Evolutionary conservation across 208 protist genomes (phyloP), one percentile per base, ranked within the genome.

Genomic region (Porcisia hertigi): DNA sequence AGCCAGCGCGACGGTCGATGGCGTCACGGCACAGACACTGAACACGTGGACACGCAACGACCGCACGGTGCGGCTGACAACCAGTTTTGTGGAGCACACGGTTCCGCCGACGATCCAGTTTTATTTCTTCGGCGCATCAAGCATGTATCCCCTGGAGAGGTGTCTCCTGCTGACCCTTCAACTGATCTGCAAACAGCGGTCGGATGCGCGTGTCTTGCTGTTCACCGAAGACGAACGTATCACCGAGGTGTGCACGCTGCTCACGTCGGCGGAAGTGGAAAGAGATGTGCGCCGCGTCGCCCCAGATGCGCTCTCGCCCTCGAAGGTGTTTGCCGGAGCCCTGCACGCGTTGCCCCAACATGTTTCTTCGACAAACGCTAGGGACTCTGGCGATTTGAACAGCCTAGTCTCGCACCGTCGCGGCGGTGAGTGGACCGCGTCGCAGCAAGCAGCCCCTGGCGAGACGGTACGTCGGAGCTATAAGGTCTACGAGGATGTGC

Each of bases 31-130:
- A 60, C 91, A 89, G 84, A 85, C 82, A 52, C 87, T 97, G 30
- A 97, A 97, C 83, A 84, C 82, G 57, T 97, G 91, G 90, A 95
- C 88, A 71, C 88, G 92, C 36, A 97, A 97, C 67, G 93, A 97
- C 73, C 91, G 86, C 70, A 91, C 92, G 41, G 90, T 95, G 75
- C 91, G 93, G 58, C 85, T 97, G 30, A 97, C 93, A 6, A 96
- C 93, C 36, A 96, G 91, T 80, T 94, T 97, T 73, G 90, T 94
- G 20, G 91, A 97, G 86, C 91, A 96, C 82, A 90, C 88, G 0
- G 89, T 97, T 58, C 93, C 93, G 9, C 76, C 83, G 11, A 91
- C 86, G 5, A 95, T 97, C 66, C 80, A 66, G 62, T 95, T 97
- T 65, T 97, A 97, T 77, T 94, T 97, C 57, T 94, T 92, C 65